Evolutionary conservation across 2,329 filamentous ascomycete species (phyloP).

Genomic region (Aspergillus fischeri): DNA sequence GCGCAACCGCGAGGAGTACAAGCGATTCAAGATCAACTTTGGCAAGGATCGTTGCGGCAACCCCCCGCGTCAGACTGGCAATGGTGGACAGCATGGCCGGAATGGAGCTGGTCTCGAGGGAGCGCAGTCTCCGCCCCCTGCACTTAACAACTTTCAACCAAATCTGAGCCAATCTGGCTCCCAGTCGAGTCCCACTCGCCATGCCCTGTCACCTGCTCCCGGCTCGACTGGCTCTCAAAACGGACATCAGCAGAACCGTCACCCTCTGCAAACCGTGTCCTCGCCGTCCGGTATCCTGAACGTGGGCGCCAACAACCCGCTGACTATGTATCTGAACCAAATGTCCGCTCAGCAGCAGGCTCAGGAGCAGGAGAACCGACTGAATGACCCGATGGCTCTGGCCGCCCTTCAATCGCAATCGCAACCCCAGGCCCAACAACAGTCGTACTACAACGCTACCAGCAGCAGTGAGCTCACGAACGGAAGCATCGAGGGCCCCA

Average conservation of each 20-base stretch:
- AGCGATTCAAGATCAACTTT: constrained; percentile 99
- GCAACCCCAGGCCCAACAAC: constrained; percentile 68
- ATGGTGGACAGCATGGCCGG: constrained; percentile 62
- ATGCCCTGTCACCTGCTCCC: constrained; percentile 51
- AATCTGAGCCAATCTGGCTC: constrained; percentile 51
- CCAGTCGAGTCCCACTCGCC: constrained; percentile 58
- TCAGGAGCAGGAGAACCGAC: constrained; percentile 61
- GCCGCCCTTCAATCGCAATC: constrained; percentile 58
- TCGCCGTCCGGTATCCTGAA: constrained; percentile 74
- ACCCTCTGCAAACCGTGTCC: constrained; percentile 51
- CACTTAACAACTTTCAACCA: constrained; percentile 55
- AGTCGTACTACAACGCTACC: constrained; percentile 72
- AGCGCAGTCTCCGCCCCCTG: constrained; percentile 51
- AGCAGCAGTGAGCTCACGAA: constrained; percentile 60
- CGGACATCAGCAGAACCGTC: constrained; percentile 52
- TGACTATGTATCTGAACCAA: constrained; percentile 91
- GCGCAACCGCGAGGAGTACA: constrained; percentile 91
- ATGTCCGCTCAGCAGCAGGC: constrained; percentile 54
- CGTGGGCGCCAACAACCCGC: constrained; percentile 73
- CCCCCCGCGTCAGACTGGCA: constrained; percentile 79
- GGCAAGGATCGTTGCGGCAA: constrained; percentile 98
- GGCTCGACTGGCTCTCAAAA: constrained; percentile 52
- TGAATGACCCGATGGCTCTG: constrained; percentile 41
- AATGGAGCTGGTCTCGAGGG: constrained; percentile 52
- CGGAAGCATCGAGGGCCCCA: constrained; percentile 46